phyloP scores from a whole-genome alignment of 1,284 basidiomycete species.

The Irpex sp. region DNA sequence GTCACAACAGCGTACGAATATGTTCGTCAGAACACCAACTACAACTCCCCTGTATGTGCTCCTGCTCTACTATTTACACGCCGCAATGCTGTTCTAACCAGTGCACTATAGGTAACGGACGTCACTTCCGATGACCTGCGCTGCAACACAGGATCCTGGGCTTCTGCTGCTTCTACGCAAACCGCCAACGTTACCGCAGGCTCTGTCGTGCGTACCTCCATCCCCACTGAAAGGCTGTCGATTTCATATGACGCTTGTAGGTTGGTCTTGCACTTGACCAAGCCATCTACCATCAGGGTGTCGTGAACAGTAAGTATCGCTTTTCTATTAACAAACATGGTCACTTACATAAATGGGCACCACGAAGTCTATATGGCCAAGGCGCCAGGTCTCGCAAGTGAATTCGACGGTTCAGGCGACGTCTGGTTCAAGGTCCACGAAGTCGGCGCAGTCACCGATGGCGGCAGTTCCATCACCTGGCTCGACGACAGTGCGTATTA shows the following conservation, averaged over 20 bases:
- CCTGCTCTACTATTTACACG: neutral
- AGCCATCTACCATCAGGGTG: constrained; percentile 28
- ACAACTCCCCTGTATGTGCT: constrained; percentile 9
- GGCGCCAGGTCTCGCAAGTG: constrained; percentile 22
- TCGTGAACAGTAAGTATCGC: constrained; percentile 14
- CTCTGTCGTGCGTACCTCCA: constrained; percentile 14
- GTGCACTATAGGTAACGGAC: constrained; percentile 24
- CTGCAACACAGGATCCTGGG: constrained; percentile 32
- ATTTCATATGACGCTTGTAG: neutral
- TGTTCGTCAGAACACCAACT: constrained; percentile 13
- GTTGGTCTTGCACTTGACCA: constrained; percentile 22
- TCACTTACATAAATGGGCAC: too few relatives aligned
- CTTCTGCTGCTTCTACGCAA: constrained; percentile 28
- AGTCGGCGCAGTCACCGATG: constrained; percentile 36
- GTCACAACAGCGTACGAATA: constrained; percentile 7
- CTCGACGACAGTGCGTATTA: neutral
- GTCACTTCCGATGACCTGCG: constrained; percentile 35
- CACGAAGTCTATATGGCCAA: constrained; percentile 25
- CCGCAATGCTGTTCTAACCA: too few relatives aligned
- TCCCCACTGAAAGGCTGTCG: too few relatives aligned
- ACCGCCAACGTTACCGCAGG: constrained; percentile 27
- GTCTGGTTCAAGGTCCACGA: constrained; percentile 34
- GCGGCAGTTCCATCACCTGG: constrained; percentile 35
- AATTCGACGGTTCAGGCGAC: constrained; percentile 20
- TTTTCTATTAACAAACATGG: too few relatives aligned